Evolutionary conservation across 1,139 yeast genomes (phyloP).

Genomic region (Yamadazyma blattariae): DNA sequence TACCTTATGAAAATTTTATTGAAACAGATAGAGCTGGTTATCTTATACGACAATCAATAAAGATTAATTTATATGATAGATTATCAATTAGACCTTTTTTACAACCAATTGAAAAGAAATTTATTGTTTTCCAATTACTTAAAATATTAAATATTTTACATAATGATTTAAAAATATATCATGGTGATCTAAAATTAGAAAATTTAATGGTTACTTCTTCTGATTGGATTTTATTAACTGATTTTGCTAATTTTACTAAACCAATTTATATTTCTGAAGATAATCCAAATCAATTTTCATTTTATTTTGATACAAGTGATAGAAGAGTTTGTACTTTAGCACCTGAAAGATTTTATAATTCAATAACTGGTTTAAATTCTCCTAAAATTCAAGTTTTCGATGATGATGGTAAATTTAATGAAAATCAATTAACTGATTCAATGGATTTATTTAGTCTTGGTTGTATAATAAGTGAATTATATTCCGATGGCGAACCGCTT

Average conservation of each 20-base stretch:
- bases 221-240: conserved; percentile 83
- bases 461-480: conserved; percentile 88
- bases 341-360: conserved; percentile 77
- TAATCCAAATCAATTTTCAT: conserved; percentile 91
- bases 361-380: conserved; percentile 15
- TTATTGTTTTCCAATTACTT: conserved; percentile 80
- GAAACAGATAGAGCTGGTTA: conserved; percentile 95
- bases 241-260: conserved; percentile 74
- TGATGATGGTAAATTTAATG: conserved; percentile 25
- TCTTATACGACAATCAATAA: conserved; percentile 75
- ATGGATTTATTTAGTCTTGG: conserved; percentile 93
- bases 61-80: conserved; percentile 80
- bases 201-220: conserved; percentile 84
- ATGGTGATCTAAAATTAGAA: conserved; percentile 92
- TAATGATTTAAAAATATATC: conserved; percentile 48
- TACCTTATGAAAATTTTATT: conserved; percentile 70
- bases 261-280: conserved; percentile 89
- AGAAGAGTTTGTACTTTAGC: conserved; percentile 89
- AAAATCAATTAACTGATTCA: conserved; percentile 46
- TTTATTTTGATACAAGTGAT: conserved; percentile 87
- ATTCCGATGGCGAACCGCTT: conserved; percentile 80
- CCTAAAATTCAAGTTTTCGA: conserved; percentile 18
- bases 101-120: conserved; percentile 75
- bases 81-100: conserved; percentile 85
- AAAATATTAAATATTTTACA: conserved; percentile 65